Evolutionary conservation across 2,329 filamentous ascomycete genomes (phyloP).

Genomic region (Amylocarpus encephaloides): DNA sequence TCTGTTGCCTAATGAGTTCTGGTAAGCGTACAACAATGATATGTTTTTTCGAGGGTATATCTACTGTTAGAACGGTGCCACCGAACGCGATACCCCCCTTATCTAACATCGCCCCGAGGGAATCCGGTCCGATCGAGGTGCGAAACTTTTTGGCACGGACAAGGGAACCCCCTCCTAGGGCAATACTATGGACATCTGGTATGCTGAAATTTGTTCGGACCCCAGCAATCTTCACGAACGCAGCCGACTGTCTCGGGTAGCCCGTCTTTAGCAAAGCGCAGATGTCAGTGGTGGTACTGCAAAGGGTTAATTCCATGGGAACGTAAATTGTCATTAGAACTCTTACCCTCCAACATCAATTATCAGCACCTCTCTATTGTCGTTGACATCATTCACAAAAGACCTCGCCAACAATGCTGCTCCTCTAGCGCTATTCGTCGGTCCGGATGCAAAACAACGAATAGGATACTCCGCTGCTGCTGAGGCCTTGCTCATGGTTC

Average conservation of each 20-base stretch:
- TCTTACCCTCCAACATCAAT: constrained; percentile 48
- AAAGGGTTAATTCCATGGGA: constrained; percentile 6
- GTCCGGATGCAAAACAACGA: constrained; percentile 55
- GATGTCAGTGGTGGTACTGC: constrained; percentile 53
- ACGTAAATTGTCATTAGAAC: not conserved
- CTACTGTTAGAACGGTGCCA: constrained; percentile 44
- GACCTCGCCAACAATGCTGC: constrained; percentile 48
- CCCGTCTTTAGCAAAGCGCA: constrained; percentile 51
- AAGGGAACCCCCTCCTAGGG: constrained; percentile 48
- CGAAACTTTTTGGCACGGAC: constrained; percentile 39
- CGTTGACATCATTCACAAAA: constrained; percentile 9
- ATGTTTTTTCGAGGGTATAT: not conserved
- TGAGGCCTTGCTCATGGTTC: constrained; percentile 49
- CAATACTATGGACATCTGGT: constrained; percentile 50
- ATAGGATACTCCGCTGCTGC: constrained; percentile 52
- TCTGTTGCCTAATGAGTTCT: constrained; percentile 21
- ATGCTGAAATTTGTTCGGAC: constrained; percentile 54
- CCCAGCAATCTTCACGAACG: constrained; percentile 51
- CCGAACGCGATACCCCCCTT: constrained; percentile 47
- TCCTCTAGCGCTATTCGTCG: constrained; percentile 58
- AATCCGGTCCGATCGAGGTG: constrained; percentile 49
- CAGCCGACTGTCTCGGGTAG: constrained; percentile 53
- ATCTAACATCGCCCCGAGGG: constrained; percentile 46
- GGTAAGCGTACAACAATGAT: constrained; percentile 34
- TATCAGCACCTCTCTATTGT: constrained; percentile 31